Base-by-base conservation (phyloP, 176 grass and related monocot species). In the Zizania latifolia region DNA sequence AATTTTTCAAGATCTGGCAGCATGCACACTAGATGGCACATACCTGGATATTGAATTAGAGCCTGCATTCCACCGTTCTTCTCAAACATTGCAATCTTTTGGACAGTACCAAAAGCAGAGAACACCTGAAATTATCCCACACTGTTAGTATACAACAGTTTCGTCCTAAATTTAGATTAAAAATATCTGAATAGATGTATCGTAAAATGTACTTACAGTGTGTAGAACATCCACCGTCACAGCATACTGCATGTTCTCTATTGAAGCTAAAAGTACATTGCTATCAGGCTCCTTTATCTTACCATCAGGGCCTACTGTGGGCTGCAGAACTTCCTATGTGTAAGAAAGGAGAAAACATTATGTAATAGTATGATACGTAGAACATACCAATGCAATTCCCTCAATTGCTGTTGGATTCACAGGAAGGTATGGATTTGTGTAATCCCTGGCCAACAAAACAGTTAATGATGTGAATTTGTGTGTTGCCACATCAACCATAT, bases 371-470 rank as follows among this genome's bases (percentile, higher is more conserved):
- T 10, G 32, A 38, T 45, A 28, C 71, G 74, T 67, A 72, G 33
- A 74, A 54, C n/a, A 55, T 78, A 99, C 95, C 86, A 92, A 84
- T 26, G 78, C 19, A 71, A 88, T 90, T 40, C 91, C 95, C 70
- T 99, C 95, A 27, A 94, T 87, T 56, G 95, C 91, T 36, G 91
- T 89, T 23, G 87, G 89, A 63, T 99, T 99, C 58, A 99, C 95
- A 79, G 95, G 91, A 90, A 99, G 95, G 78, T 94, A 99, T 32
- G 95, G 95, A 76, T 99, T 99, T 58, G 95, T 99, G 77, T 94
- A 99, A 87, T 99, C 95, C 80, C 95, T 99, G 83, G 43, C 26
- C 19, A 84, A 80, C 50, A 45, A 76, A 81, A 73, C 31, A 79
- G 44, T 59, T 66, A 71, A 6, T 58, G 36, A 63, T 46, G 81